phyloP scores from a whole-genome alignment of 208 protist genomes.

The Jaenimonas drosophilae region DNA sequence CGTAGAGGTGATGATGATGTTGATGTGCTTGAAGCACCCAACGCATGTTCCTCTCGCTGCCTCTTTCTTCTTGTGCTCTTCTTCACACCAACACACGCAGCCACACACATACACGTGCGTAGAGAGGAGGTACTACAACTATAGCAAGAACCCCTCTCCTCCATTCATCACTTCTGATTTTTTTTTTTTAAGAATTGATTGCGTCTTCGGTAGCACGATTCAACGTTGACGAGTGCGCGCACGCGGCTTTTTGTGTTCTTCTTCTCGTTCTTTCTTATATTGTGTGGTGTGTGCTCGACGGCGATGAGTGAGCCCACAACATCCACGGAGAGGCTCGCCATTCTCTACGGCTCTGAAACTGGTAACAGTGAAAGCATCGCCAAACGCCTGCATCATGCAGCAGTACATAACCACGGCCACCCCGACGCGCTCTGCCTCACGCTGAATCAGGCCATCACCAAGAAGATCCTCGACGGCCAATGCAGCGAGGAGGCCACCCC shows the following conservation, averaged over 20 bases:
- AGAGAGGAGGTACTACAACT: too few species aligned
- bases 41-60: too few species aligned
- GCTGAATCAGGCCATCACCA: slow-evolving; percentile 20
- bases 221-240: too few species aligned
- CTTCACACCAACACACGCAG: too few species aligned
- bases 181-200: not conserved
- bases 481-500: slow-evolving; percentile 5
- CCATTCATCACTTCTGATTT: slow-evolving; percentile 1
- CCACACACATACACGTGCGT: too few species aligned
- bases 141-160: not conserved
- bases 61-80: too few species aligned
- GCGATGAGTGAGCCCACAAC: too few species aligned
- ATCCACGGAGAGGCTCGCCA: slow-evolving; percentile 14
- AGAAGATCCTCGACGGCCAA: slow-evolving; percentile 27
- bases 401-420: slow-evolving; percentile 13
- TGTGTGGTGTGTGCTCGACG: not conserved
- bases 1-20: too few species aligned
- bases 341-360: slow-evolving; percentile 57
- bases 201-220: not conserved
- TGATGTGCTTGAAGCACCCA: too few species aligned
- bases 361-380: slow-evolving; percentile 61
- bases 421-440: slow-evolving; percentile 18
- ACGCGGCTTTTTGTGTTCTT: not conserved
- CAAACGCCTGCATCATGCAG: slow-evolving; percentile 32
- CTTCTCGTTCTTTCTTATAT: not conserved